These are phyloP conservation scores for Termitomyces sp. DNA, from an alignment of 768 basidiomycete species.

Conservation along the genomic window DNA sequence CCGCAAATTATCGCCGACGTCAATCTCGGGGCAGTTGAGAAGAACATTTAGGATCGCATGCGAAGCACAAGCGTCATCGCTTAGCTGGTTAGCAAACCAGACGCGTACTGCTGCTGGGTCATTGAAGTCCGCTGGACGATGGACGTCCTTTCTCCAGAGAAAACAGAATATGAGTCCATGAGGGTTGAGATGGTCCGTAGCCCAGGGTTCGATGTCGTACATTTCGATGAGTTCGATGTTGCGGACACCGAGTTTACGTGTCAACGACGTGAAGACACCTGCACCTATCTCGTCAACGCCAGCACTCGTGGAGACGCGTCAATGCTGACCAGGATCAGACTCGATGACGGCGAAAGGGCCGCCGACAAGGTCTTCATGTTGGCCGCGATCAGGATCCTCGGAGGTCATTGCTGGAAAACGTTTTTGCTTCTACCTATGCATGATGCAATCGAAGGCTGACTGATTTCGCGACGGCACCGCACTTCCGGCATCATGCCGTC, in stretches of 20 bases:
- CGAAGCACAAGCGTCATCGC: slow-evolving; percentile 60
- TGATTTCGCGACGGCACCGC: background rate
- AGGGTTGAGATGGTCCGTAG: slow-evolving; percentile 52
- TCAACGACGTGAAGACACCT: slow-evolving; percentile 57
- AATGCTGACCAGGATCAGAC: slow-evolving; percentile 39
- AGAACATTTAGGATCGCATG: slow-evolving; percentile 57
- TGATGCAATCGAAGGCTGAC: background rate
- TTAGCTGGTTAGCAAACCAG: slow-evolving; percentile 68
- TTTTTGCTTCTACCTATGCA: slow-evolving; percentile 1
- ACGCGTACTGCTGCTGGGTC: slow-evolving; percentile 51
- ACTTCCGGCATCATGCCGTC: background rate
- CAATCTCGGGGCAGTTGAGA: slow-evolving; percentile 47
- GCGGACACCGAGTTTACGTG: slow-evolving; percentile 46
- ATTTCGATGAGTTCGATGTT: slow-evolving; percentile 52
- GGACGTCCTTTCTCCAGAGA: slow-evolving; percentile 45
- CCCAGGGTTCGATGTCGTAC: slow-evolving; percentile 61
- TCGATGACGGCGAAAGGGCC: slow-evolving; percentile 60
- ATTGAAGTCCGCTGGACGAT: slow-evolving; percentile 39
- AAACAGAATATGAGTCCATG: slow-evolving; percentile 62
- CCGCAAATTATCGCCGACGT: slow-evolving; percentile 39
- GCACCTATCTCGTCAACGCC: background rate
- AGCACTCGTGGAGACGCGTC: background rate
- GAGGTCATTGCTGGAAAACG: slow-evolving; percentile 2
- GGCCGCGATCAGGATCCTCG: background rate
- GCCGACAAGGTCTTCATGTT: slow-evolving; percentile 45